A percentile compares a stretch with the other conserved stretches of the same genome.
These are phyloP conservation scores for Ophiostoma montium DNA, from an alignment of 2,329 filamentous ascomycete genomes.

Conservation along the genomic window DNA sequence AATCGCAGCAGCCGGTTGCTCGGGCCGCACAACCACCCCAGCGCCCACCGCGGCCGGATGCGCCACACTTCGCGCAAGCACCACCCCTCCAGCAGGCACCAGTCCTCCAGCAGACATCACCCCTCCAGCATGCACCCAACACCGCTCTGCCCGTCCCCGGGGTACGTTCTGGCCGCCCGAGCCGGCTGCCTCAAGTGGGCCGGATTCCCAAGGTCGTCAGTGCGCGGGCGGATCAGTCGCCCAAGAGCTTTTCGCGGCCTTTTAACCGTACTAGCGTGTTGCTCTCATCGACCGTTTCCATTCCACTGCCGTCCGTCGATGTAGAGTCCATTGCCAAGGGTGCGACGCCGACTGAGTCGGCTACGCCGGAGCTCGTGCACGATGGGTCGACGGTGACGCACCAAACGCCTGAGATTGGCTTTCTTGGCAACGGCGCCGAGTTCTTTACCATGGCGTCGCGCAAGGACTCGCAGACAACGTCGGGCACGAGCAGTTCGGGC, in stretches of 20 bases:
- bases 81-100: not conserved
- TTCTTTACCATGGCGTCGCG: slow-evolving; percentile 63
- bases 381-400: slow-evolving; percentile 22
- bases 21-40: not conserved
- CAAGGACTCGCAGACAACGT: slow-evolving; percentile 53
- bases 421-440: slow-evolving; percentile 28
- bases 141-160: not conserved
- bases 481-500: slow-evolving; percentile 48
- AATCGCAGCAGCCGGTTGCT: not conserved
- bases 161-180: slow-evolving; percentile 28
- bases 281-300: slow-evolving; percentile 14
- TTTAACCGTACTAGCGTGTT: slow-evolving; percentile 47
- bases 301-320: slow-evolving; percentile 18
- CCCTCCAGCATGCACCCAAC: not conserved
- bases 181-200: slow-evolving; percentile 65
- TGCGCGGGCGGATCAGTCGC: slow-evolving; percentile 50
- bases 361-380: slow-evolving; percentile 25
- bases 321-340: slow-evolving; percentile 33
- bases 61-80: not conserved
- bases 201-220: slow-evolving; percentile 74
- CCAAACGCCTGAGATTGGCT: not conserved
- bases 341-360: slow-evolving; percentile 28
- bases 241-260: slow-evolving; percentile 74
- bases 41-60: not conserved
- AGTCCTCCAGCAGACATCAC: not conserved